phyloP scores from a whole-genome alignment of 2,329 filamentous ascomycete species.

The Colletotrichum liriopes region DNA sequence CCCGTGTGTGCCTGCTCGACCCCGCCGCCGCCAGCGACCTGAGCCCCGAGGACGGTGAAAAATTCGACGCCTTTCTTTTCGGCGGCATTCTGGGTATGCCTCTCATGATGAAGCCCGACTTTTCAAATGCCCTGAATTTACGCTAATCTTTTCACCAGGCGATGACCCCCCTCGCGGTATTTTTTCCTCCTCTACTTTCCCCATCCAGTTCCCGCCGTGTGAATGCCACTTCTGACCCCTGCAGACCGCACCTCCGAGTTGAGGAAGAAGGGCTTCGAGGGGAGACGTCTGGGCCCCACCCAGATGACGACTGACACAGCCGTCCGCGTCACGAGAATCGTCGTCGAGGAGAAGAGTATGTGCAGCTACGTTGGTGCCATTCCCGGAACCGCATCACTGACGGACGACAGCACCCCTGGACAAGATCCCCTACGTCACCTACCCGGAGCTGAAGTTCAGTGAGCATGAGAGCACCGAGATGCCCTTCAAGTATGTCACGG shows the following conservation, averaged over 20 bases:
- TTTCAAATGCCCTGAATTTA: constrained; percentile 29
- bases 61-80: constrained; percentile 94
- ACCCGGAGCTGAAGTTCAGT: constrained; percentile 90
- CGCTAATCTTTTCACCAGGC: constrained; percentile 65
- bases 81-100: constrained; percentile 90
- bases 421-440: constrained; percentile 86
- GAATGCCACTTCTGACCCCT: constrained; percentile 31
- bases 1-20: constrained; percentile 89
- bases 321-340: constrained; percentile 91
- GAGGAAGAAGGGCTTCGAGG: constrained; percentile 91
- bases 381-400: constrained; percentile 32
- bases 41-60: constrained; percentile 84
- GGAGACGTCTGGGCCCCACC: constrained; percentile 88
- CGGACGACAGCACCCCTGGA: constrained; percentile 77
- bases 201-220: constrained; percentile 22
- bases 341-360: constrained; percentile 87
- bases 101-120: constrained; percentile 14
- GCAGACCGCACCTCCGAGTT: constrained; percentile 95
- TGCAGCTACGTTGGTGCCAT: constrained; percentile 15
- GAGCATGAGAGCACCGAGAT: constrained; percentile 96
- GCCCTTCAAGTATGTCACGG: constrained; percentile 96
- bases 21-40: constrained; percentile 87
- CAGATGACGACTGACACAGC: constrained; percentile 99
- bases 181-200: constrained; percentile 46
- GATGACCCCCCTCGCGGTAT: constrained; percentile 94